Evolutionary conservation across 768 basidiomycete genomes (phyloP).

Genomic region (Serendipita sp.): DNA sequence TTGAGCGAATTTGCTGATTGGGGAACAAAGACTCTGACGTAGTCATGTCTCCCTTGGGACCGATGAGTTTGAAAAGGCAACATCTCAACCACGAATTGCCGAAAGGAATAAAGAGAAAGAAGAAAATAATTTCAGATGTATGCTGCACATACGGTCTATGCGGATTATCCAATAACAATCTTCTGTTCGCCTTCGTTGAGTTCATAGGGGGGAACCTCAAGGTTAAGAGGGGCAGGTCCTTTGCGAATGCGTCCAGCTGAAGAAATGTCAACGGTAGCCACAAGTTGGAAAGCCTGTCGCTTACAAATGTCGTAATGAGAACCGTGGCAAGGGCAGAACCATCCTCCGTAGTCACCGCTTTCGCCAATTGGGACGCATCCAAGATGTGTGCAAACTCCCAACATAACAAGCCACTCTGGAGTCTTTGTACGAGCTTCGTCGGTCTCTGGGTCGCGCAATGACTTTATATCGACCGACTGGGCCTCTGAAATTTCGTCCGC

Average conservation of each 20-base stretch:
- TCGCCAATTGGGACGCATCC: slow-evolving; percentile 99
- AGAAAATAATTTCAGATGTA: not conserved
- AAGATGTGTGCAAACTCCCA: slow-evolving; percentile 91
- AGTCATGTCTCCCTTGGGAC: no score
- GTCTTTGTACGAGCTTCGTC: slow-evolving; percentile 83
- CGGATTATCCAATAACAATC: slow-evolving; percentile 63
- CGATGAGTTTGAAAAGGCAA: no score
- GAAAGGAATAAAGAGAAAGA: no score
- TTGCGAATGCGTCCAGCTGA: slow-evolving; percentile 87
- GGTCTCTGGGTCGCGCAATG: slow-evolving; percentile 77
- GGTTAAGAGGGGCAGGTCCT: slow-evolving; percentile 93
- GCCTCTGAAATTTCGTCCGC: slow-evolving; percentile 86
- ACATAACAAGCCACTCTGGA: slow-evolving; percentile 92
- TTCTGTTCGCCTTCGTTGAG: slow-evolving; percentile 81
- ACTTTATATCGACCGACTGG: slow-evolving; percentile 66
- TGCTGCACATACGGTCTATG: slow-evolving; percentile 3
- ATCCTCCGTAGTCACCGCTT: slow-evolving; percentile 93
- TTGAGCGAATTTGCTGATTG: no score
- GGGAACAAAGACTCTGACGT: no score
- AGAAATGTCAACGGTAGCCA: slow-evolving; percentile 9
- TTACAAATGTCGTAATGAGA: slow-evolving; percentile 94
- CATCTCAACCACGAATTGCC: no score
- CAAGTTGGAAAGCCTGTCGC: slow-evolving; percentile 19
- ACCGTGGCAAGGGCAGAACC: slow-evolving; percentile 99
- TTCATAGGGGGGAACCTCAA: slow-evolving; percentile 81